Percentiles rank a stretch among this genome's conserved stretches.
Conservation (phyloP, 805 yeast species). For the Myxozyma vanderwaltii region DNA sequence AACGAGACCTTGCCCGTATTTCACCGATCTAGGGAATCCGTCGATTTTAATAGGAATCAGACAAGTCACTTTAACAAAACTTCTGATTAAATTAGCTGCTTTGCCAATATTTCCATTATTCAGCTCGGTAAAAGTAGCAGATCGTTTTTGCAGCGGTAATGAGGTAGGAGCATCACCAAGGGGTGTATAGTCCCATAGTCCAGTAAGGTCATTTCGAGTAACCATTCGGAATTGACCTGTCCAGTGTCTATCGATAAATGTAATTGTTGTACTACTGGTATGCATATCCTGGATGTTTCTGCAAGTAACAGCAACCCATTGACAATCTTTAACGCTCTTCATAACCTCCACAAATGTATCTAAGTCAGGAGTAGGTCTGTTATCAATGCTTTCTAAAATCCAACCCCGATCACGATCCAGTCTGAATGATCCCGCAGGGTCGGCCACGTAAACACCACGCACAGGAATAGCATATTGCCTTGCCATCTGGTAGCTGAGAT, state of each 20-base stretch:
- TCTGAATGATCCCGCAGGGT: constrained; percentile 74
- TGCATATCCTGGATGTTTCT: constrained; percentile 82
- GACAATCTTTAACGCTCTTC: constrained; percentile 73
- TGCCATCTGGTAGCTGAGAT: constrained; percentile 85
- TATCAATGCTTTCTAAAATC: constrained; percentile 78
- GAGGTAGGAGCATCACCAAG: constrained; percentile 62
- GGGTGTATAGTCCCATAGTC: constrained; percentile 58
- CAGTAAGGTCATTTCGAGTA: constrained; percentile 56
- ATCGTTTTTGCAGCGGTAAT: constrained; percentile 53
- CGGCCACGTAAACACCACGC: constrained; percentile 76
- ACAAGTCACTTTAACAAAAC: constrained; percentile 72
- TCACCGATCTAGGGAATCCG: constrained; percentile 64
- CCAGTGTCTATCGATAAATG: constrained; percentile 87
- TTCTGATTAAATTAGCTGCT: constrained; percentile 59
- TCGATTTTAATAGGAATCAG: constrained; percentile 72
- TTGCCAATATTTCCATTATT: constrained; percentile 48
- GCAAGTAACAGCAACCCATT: constrained; percentile 67
- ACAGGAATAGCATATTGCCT: constrained; percentile 82
- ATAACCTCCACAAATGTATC: constrained; percentile 77
- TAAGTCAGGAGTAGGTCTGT: constrained; percentile 69
- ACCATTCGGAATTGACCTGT: constrained; percentile 68
- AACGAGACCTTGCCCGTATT: constrained; percentile 73
- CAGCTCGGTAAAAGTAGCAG: constrained; percentile 56
- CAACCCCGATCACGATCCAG: constrained; percentile 60
- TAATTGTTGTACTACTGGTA: constrained; percentile 58